Percentiles rank a stretch among this genome's conserved stretches.
These are phyloP conservation scores for Eremothecium sinecaudum DNA, from an alignment of 1,139 yeast genomes.

Conservation along the genomic window DNA sequence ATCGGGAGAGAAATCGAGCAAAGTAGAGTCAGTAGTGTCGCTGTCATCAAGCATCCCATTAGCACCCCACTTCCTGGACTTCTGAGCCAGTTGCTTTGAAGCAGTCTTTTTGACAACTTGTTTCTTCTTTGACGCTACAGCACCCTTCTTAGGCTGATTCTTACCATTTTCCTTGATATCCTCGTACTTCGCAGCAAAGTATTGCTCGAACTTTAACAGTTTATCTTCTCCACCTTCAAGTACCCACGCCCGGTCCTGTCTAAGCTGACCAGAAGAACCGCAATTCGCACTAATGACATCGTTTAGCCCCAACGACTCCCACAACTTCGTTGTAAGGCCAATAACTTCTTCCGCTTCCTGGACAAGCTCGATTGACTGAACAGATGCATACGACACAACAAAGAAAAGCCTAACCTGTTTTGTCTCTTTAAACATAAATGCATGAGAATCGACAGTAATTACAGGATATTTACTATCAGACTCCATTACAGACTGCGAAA, in stretches of 20 bases:
- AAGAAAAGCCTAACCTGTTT: constrained; percentile 27
- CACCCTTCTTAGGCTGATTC: constrained; percentile 5
- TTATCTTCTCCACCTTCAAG: constrained; percentile 26
- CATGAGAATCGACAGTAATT: constrained; percentile 31
- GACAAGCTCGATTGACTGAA: constrained; percentile 26
- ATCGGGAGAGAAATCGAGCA: constrained; percentile 41
- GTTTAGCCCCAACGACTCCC: constrained; percentile 25
- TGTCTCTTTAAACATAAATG: constrained; percentile 23
- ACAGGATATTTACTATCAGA: constrained; percentile 30
- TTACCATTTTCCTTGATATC: constrained; percentile 12
- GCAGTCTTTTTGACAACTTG: constrained; percentile 10
- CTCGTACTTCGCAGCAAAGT: constrained; percentile 27
- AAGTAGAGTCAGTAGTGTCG: constrained; percentile 30
- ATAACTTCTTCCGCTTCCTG: constrained; percentile 30
- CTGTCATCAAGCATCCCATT: constrained; percentile 42
- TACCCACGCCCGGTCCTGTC: constrained; percentile 17
- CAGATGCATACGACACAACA: constrained; percentile 28
- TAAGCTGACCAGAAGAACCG: constrained; percentile 22
- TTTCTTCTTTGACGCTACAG: constrained; percentile 5
- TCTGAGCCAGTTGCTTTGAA: constrained; percentile 19
- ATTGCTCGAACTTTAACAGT: constrained; percentile 28
- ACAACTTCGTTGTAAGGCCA: constrained; percentile 23
- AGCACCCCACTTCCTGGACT: constrained; percentile 35
- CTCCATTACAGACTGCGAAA: constrained; percentile 25
- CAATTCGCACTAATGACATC: constrained; percentile 24